Conservation (phyloP, 176 grass and related monocot species). For the Aegilops bicornis region DNA sequence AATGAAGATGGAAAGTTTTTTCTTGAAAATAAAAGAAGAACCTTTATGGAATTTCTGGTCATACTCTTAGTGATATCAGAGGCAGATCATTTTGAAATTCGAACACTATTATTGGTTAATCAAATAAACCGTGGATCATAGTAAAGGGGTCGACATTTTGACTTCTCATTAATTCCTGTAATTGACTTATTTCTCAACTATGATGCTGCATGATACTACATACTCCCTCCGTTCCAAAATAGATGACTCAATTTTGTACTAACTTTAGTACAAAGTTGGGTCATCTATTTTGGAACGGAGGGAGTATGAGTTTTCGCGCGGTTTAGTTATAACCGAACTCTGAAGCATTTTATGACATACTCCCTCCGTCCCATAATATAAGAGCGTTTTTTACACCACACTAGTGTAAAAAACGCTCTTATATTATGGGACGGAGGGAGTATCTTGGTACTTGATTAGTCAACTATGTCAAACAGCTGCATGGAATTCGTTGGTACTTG, state of each 20-base stretch:
- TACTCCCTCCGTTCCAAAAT: background rate
- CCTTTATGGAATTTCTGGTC: background rate
- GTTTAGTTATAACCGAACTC: background rate
- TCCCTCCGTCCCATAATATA: no score
- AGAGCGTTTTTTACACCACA: no score
- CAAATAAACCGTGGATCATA: no score
- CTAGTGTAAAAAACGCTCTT: no score
- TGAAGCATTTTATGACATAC: background rate
- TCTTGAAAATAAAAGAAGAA: constrained; percentile 23
- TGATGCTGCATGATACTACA: background rate
- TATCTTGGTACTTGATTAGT: background rate
- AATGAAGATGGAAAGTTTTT: constrained; percentile 8
- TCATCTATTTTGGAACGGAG: no score
- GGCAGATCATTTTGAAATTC: background rate
- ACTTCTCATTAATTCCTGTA: no score
- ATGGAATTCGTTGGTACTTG: background rate
- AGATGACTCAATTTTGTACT: no score
- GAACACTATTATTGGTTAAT: background rate
- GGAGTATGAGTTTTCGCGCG: background rate
- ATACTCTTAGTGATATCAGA: background rate
- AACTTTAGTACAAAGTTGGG: no score
- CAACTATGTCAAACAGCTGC: constrained; percentile 2
- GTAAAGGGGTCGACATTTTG: no score
- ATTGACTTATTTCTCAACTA: background rate
- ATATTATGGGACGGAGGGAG: no score